Evolutionary conservation across 2,329 filamentous ascomycete genomes (phyloP).

Genomic region (Colletotrichum lentis): DNA sequence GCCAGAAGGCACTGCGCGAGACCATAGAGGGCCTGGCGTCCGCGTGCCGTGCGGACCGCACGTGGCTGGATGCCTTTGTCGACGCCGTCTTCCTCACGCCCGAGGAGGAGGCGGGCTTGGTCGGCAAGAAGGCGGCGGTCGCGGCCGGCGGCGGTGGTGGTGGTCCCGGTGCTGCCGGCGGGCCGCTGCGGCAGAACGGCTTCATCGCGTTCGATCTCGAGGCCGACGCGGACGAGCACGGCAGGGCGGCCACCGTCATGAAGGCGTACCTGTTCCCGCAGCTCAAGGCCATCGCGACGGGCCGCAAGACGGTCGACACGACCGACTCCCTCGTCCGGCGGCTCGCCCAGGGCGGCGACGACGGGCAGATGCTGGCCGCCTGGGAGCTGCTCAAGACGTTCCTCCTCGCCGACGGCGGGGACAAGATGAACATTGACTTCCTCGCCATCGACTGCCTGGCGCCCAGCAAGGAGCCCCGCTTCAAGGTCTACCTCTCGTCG

Average conservation of each 20-base stretch:
- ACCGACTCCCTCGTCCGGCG: background rate
- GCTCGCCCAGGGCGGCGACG: constrained; percentile 4
- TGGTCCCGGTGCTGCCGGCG: background rate
- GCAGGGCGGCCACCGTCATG: constrained; percentile 15
- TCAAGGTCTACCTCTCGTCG: background rate
- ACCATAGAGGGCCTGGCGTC: constrained; percentile 16
- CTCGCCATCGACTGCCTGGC: constrained; percentile 31
- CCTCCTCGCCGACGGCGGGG: background rate
- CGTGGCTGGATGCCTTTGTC: constrained; percentile 21
- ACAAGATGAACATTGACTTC: background rate
- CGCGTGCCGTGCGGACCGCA: constrained; percentile 16
- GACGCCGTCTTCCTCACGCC: constrained; percentile 24
- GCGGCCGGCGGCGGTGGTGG: too few species aligned
- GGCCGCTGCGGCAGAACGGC: constrained; percentile 15
- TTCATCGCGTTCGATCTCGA: constrained; percentile 25
- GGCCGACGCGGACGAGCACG: background rate
- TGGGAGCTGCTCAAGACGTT: constrained; percentile 1
- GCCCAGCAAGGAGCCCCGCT: background rate
- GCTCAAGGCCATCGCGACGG: constrained; percentile 22
- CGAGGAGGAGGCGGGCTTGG: constrained; percentile 6
- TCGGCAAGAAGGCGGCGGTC: background rate
- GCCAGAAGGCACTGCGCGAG: constrained; percentile 20
- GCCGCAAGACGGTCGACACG: background rate
- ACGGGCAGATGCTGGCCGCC: background rate
- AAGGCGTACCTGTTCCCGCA: constrained; percentile 30